A percentile compares a stretch with the other conserved stretches of the same genome.
These are phyloP conservation scores for Neurospora sp. DNA, from an alignment of 495 filamentous ascomycete genomes.

Conservation along the genomic window DNA sequence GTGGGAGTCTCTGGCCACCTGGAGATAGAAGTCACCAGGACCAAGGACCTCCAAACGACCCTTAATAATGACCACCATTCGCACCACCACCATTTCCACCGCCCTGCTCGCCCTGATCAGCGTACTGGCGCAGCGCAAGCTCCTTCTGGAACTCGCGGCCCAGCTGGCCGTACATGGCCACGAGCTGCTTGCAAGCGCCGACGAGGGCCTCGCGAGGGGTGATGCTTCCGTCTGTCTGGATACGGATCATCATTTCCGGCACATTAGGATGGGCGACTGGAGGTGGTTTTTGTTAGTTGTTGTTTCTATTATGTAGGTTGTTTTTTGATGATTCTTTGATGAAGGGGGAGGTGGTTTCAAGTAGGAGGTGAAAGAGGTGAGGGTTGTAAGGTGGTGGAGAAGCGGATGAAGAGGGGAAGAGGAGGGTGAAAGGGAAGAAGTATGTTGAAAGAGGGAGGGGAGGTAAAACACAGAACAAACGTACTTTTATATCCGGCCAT, in stretches of 20 bases:
- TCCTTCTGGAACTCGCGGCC: slow-evolving; percentile 90
- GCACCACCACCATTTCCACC: slow-evolving; percentile 11
- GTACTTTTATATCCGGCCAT: slow-evolving; percentile 83
- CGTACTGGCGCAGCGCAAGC: slow-evolving; percentile 86
- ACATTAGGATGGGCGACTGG: slow-evolving; percentile 72
- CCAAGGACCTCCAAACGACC: background rate
- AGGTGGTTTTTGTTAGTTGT: no score
- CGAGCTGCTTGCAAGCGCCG: slow-evolving; percentile 63
- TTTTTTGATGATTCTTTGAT: no score
- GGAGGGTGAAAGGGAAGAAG: no score
- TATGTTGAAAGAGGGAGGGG: no score
- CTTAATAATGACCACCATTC: slow-evolving; percentile 2
- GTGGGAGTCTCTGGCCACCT: background rate
- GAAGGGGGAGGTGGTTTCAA: no score
- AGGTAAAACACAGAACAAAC: slow-evolving; percentile 2
- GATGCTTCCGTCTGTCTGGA: slow-evolving; percentile 84
- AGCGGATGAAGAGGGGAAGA: no score
- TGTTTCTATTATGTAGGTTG: no score
- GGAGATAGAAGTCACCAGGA: no score
- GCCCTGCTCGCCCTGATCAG: slow-evolving; percentile 45
- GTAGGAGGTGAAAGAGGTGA: no score
- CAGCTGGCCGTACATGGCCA: slow-evolving; percentile 64
- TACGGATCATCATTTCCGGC: slow-evolving; percentile 72
- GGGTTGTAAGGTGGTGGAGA: no score
- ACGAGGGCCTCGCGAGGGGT: slow-evolving; percentile 82